Evolutionary conservation across 768 basidiomycete species (phyloP).

Genomic region (Glaciozyma martinii): DNA sequence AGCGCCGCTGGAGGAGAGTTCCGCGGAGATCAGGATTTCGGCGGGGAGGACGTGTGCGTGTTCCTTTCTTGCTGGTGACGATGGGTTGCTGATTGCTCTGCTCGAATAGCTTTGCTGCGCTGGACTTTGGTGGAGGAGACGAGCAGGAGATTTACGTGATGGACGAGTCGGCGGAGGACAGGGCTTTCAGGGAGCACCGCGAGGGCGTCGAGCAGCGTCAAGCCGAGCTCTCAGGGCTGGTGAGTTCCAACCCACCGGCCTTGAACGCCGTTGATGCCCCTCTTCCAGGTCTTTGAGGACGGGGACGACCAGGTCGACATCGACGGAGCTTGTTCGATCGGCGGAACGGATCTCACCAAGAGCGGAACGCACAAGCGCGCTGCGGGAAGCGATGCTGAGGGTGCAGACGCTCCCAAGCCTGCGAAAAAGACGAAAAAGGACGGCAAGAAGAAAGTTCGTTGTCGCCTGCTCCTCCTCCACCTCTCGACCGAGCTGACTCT

Average conservation of each 20-base stretch:
- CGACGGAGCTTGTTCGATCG: too few relatives aligned
- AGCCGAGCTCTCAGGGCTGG: too few relatives aligned
- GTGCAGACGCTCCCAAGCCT: not conserved
- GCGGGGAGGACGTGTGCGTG: conserved; percentile 13
- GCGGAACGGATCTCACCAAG: not conserved
- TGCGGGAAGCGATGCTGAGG: not conserved
- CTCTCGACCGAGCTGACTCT: not conserved
- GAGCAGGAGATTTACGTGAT: not conserved
- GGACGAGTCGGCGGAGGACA: conserved; percentile 5
- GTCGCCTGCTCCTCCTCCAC: not conserved
- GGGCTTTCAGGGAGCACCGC: conserved; percentile 12
- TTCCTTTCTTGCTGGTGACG: not conserved
- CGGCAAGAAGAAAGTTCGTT: not conserved
- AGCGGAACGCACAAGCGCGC: not conserved
- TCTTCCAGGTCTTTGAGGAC: too few relatives aligned
- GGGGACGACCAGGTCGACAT: too few relatives aligned
- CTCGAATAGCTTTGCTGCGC: not conserved
- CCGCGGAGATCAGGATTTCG: not conserved
- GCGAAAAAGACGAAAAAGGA: conserved; percentile 10
- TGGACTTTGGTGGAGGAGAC: conserved; percentile 3
- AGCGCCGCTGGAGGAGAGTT: not conserved
- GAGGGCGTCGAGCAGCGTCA: conserved; percentile 1
- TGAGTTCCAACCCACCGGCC: too few relatives aligned
- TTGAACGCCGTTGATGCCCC: too few relatives aligned
- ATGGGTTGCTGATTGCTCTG: not conserved